Percentiles rank a stretch among this genome's conserved stretches.
Evolutionary conservation across 192 early-diverging fungal genomes (phyloP).

Genomic region (Thamnidium elegans): DNA sequence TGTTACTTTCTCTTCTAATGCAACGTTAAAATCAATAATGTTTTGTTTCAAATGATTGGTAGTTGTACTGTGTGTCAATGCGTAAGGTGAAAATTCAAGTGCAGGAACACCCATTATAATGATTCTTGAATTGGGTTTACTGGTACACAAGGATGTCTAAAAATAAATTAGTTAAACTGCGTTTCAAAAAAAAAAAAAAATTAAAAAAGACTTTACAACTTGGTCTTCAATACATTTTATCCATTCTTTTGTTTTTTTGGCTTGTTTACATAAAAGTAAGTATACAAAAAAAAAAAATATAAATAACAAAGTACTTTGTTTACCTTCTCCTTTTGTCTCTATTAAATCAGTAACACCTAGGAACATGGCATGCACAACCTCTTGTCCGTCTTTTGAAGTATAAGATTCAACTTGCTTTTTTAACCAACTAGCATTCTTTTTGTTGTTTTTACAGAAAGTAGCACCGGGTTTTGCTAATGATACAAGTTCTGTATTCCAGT

Average conservation of each 20-base stretch:
- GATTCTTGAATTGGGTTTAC: slow-evolving; percentile 9
- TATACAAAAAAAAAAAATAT: not conserved
- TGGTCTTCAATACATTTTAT: slow-evolving; percentile 21
- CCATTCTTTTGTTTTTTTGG: not conserved
- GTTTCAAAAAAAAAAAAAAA: not conserved
- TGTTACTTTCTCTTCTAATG: slow-evolving; percentile 21
- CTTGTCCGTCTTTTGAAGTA: not conserved
- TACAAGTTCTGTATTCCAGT: slow-evolving; percentile 17
- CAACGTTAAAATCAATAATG: slow-evolving; percentile 14
- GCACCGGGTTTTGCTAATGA: slow-evolving; percentile 12
- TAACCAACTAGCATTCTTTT: not conserved
- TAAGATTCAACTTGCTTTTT: slow-evolving; percentile 2
- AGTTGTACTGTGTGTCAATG: not conserved
- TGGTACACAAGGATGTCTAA: slow-evolving; percentile 9
- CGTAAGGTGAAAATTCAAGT: slow-evolving; percentile 29
- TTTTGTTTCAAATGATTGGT: not conserved
- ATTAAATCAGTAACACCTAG: slow-evolving; percentile 34
- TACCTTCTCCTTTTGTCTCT: slow-evolving; percentile 12
- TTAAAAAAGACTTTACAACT: slow-evolving; percentile 14
- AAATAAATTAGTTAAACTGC: not conserved
- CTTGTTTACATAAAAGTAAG: not conserved
- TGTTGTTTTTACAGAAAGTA: slow-evolving; percentile 7
- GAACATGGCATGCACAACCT: slow-evolving; percentile 27
- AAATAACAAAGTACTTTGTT: not conserved
- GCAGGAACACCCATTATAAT: slow-evolving; percentile 34